Evolutionary conservation across 306 rosid species (phyloP), one percentile per base, ranked within the genome.

Genomic region (Sphenostylis stenocarpa): DNA sequence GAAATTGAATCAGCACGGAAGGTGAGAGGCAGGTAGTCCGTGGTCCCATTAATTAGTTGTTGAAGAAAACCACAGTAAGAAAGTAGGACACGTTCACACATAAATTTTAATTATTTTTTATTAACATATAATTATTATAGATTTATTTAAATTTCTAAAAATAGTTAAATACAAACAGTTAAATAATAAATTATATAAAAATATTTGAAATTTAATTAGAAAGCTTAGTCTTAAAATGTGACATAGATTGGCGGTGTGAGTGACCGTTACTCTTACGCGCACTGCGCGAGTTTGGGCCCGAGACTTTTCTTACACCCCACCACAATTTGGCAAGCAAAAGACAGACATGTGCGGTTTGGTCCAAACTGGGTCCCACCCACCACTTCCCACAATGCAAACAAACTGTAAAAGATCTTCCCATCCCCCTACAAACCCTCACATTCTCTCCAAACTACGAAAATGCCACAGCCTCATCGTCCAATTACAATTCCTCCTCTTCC

Each of bases 181-280:
- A 38, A 36, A 38, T 10, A 0, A 36, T 7, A 36, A 7, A 6
- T 6, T 36, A 1, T 36, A 36, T 8, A 36, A 0, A 36, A 7
- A 7, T 36, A 36, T 36, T 36, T 36, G 6, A 36, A 36, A 36
- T 36, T 36, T 36, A 36, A 36, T 36, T 36, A 7, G 10, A 36
- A 36, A 36, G 2, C 11, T n/a, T n/a, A n/a, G n/a, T n/a, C n/a
- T n/a, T n/a, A 34, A 36, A 1, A 36, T 26, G 34, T 31, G 34
- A 31, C 34, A 9, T 38, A 38, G 3, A 21, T 36, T 23, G 39
- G 64, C 4, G 6, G 4, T 34, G 86, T 80, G 85, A 23, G 62
- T 58, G 62, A 81, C 75, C 86, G 96, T 90, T 83, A 82, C 81
- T 61, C 33, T 57, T 44, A 93, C 98, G 96, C 88, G 90, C 90